Conservation (phyloP, 2,329 filamentous ascomycete genomes). For the Alternaria brassicicola region DNA sequence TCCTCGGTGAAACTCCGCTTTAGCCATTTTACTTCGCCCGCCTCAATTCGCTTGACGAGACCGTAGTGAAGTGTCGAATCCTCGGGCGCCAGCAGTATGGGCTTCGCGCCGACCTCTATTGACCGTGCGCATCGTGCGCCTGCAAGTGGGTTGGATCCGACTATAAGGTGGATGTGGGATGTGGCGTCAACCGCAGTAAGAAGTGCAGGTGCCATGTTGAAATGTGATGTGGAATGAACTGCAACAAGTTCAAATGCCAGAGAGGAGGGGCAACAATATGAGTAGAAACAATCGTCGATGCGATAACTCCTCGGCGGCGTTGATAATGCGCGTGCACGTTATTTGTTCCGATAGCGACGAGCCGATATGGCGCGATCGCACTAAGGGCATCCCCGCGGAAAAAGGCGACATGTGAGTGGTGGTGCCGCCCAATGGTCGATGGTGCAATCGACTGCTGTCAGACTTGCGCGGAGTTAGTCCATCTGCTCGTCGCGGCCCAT, state of each 20-base stretch:
- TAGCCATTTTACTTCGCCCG: conserved; percentile 69
- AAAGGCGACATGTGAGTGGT: conserved; percentile 17
- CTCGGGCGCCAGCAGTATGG: conserved; percentile 77
- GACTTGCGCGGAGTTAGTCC: conserved; percentile 25
- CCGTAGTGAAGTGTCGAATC: conserved; percentile 65
- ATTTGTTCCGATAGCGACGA: conserved; percentile 45
- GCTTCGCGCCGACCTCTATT: conserved; percentile 78
- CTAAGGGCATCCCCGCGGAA: conserved; percentile 28
- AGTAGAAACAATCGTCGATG: conserved; percentile 12
- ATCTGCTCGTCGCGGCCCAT: conserved; percentile 67
- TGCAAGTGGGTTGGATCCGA: conserved; percentile 88
- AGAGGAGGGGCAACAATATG: conserved; percentile 11
- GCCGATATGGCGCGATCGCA: conserved; percentile 29
- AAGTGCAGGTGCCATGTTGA: conserved; percentile 60
- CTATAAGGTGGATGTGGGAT: conserved; percentile 77
- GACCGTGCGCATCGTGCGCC: conserved; percentile 80
- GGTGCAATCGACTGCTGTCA: conserved; percentile 18
- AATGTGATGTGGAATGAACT: not conserved
- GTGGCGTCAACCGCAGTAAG: conserved; percentile 75
- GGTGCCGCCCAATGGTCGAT: conserved; percentile 14
- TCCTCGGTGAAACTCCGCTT: conserved; percentile 69
- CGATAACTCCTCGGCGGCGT: conserved; percentile 18
- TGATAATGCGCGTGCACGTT: conserved; percentile 26
- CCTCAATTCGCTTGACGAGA: conserved; percentile 68
- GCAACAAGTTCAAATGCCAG: not conserved